phyloP scores from a whole-genome alignment of 177 flowering plant species.

The Vitis hybrid region DNA sequence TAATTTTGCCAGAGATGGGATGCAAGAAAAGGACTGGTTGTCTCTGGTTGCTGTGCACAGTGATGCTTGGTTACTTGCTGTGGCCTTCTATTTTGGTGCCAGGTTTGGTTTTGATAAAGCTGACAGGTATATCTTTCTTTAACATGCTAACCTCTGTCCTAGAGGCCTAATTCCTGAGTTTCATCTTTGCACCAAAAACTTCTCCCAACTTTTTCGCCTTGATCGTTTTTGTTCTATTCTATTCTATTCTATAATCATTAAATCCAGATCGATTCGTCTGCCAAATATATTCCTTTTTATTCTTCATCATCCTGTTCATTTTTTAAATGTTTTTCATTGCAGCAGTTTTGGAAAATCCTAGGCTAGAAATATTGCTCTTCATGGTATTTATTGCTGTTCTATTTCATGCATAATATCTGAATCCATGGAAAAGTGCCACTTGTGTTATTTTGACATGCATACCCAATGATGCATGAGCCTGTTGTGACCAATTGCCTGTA shows the following conservation, averaged over 20 bases:
- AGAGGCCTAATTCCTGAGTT: not conserved
- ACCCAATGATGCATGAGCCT: too few relatives aligned
- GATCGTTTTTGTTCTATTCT: not conserved
- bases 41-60: slow-evolving; percentile 78
- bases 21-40: slow-evolving; percentile 77
- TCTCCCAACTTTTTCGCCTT: not conserved
- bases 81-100: slow-evolving; percentile 77
- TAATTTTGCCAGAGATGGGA: slow-evolving; percentile 86
- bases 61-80: slow-evolving; percentile 86
- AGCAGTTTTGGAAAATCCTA: too few relatives aligned
- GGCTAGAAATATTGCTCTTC: too few relatives aligned
- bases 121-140: slow-evolving; percentile 41
- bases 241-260: not conserved
- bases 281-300: too few relatives aligned
- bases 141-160: not conserved
- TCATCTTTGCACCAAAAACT: not conserved
- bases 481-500: too few relatives aligned
- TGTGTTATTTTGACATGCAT: too few relatives aligned
- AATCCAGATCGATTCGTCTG: too few relatives aligned
- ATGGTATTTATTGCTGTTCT: too few relatives aligned
- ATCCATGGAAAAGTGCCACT: too few relatives aligned
- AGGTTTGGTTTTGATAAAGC: slow-evolving; percentile 67
- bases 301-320: too few relatives aligned
- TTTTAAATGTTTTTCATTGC: too few relatives aligned
- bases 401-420: too few relatives aligned